Percentiles rank a stretch among this genome's conserved stretches.
Conservation (phyloP, 1,284 basidiomycete genomes). For the Hemileia vastatrix region DNA sequence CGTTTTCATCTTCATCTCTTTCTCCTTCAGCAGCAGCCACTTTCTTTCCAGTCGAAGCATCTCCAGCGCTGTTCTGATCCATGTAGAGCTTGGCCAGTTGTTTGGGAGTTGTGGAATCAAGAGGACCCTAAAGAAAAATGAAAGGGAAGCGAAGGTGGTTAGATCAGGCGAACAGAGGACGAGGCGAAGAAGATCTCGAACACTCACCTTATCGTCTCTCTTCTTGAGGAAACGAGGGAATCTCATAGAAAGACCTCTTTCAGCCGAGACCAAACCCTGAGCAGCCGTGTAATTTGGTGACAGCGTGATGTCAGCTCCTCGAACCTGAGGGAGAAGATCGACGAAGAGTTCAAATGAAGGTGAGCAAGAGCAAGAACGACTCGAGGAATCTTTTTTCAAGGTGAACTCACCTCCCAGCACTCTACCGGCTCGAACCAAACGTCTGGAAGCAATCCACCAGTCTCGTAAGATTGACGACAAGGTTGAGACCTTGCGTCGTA, state of each 20-base stretch:
- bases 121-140: constrained; percentile 21
- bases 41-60: constrained; percentile 6
- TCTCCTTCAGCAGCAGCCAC: neutral
- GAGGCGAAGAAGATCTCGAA: too few species aligned
- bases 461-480: constrained; percentile 22
- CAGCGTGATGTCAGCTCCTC: constrained; percentile 65
- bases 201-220: constrained; percentile 20
- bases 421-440: constrained; percentile 76
- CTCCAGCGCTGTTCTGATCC: constrained; percentile 30
- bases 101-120: constrained; percentile 32
- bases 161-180: too few species aligned
- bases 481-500: constrained; percentile 24
- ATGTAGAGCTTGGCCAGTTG: constrained; percentile 35
- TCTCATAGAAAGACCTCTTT: constrained; percentile 52
- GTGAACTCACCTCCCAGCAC: constrained; percentile 47
- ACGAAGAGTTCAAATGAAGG: neutral
- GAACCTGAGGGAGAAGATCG: constrained; percentile 51
- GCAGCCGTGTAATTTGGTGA: constrained; percentile 82
- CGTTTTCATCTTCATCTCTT: constrained; percentile 16
- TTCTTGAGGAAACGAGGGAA: constrained; percentile 46
- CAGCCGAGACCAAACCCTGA: constrained; percentile 56
- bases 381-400: too few species aligned
- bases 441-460: constrained; percentile 60
- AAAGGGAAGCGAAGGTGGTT: too few species aligned
- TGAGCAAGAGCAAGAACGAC: neutral